A percentile compares a stretch with the other conserved stretches of the same genome.
Evolutionary conservation across 1,284 basidiomycete genomes (phyloP).

Genomic region (Boletus coffeatus): DNA sequence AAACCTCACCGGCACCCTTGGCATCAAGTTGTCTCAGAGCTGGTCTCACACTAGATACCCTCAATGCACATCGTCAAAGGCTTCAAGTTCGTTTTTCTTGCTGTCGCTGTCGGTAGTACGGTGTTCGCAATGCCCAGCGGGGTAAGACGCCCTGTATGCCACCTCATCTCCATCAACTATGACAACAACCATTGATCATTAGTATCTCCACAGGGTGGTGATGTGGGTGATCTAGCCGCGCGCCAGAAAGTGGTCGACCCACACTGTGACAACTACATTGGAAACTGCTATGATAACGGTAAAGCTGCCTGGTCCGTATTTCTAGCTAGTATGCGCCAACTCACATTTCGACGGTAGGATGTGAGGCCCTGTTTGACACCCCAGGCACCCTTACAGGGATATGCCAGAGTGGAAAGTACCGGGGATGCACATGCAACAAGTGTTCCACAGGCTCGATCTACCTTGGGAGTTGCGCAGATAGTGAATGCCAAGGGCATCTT

Average conservation of each 20-base stretch:
- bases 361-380: not conserved
- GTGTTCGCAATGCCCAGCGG: not conserved
- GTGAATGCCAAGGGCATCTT: not conserved
- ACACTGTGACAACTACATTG: not conserved
- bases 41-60: not conserved
- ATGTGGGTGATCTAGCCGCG: not conserved
- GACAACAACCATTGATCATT: not conserved
- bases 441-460: not conserved
- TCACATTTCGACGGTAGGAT: not conserved
- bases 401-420: not conserved
- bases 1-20: not conserved
- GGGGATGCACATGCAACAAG: not conserved
- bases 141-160: not conserved
- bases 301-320: not conserved
- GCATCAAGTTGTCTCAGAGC: not conserved
- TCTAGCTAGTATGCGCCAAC: not conserved
- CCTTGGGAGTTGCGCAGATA: not conserved
- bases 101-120: not conserved
- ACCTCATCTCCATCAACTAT: not conserved
- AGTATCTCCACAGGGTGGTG: not conserved
- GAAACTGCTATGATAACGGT: not conserved
- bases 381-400: not conserved
- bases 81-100: not conserved
- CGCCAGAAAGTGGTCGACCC: not conserved
- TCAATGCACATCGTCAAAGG: not conserved